Evolutionary conservation across 495 filamentous ascomycete genomes (phyloP), one percentile per base, ranked within the genome.

Genomic region (Penicillium samsonianum): DNA sequence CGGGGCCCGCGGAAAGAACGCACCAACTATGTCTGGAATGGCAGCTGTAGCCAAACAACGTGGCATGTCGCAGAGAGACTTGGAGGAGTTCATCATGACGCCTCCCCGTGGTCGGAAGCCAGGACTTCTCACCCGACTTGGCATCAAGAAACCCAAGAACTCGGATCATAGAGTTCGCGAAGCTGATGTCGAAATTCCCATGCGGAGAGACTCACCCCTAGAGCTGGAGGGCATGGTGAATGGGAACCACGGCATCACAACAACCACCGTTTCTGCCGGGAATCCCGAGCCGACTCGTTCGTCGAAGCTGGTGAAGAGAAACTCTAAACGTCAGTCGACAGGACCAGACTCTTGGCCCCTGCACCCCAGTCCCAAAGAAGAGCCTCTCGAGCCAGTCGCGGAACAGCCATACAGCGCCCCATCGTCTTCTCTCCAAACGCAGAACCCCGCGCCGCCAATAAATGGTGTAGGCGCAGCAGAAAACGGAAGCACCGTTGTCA

Each of bases 91-190:
- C 44, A 54, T 80, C 19, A 67, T 66, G 46, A 69, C 67, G 53
- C 71, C 67, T 20, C 71, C 58, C 40, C 65, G 67, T 52, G 70
- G 61, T 51, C 74, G 73, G 51, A 76, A 70, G 58, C 64, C 67
- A 40, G 71, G 62, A 50, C 58, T 81, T 23, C 69, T 82, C 30
- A 64, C 71, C 17, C 73, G 76, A 0, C 63, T 83, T 9, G 76
- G 72, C 50, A 58, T 76, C 12, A 71, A 66, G 41, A 78, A 73
- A 49, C 26, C 67, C 17, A 78, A 74, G 55, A 67, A 71, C 45
- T 45, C 72, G 2, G 65, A 72, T 4, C 56, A 76, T 30, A 72
- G 67, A 22, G 65, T 72, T 26, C 65, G 55, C 53, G 72, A 71
- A 57, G 48, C 68, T 5, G 65, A 67, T 17, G 26, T 56, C 1